These are phyloP conservation scores for Camellia sinensis DNA, from an alignment of 148 eudicot genomes.

Conservation along the genomic window DNA sequence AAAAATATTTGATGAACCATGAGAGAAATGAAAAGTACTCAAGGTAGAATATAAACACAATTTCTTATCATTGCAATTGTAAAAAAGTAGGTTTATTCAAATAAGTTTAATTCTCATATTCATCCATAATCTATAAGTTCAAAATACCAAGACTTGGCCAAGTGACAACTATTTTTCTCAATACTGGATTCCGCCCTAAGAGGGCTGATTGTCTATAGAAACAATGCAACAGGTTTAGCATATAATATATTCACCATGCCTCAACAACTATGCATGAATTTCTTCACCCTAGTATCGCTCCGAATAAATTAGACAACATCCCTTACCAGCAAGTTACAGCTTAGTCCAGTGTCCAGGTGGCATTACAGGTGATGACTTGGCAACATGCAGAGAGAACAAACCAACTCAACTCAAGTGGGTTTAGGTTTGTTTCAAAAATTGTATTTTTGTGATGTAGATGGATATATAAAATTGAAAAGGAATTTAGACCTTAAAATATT, in stretches of 20 bases:
- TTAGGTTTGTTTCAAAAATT: neutral
- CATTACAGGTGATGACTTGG: neutral
- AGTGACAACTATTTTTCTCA: neutral
- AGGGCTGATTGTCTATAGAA: neutral
- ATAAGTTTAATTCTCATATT: neutral
- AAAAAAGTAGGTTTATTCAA: neutral
- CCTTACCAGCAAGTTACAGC: neutral
- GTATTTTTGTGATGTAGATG: neutral
- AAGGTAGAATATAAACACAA: neutral
- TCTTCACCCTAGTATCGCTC: neutral
- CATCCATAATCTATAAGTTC: neutral
- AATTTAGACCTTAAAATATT: neutral
- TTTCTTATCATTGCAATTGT: neutral
- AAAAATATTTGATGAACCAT: neutral
- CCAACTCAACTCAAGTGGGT: neutral
- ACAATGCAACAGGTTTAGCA: neutral
- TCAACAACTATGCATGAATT: neutral
- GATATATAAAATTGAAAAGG: neutral
- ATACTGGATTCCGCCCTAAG: neutral
- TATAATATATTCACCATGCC: neutral
- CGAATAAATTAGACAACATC: neutral
- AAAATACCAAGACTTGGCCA: constrained; percentile 3
- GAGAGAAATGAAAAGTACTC: neutral
- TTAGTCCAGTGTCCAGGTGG: neutral
- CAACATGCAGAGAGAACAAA: neutral